These are phyloP conservation scores for Penicillium mononematosum DNA, from an alignment of 495 filamentous ascomycete genomes.

Conservation along the genomic window DNA sequence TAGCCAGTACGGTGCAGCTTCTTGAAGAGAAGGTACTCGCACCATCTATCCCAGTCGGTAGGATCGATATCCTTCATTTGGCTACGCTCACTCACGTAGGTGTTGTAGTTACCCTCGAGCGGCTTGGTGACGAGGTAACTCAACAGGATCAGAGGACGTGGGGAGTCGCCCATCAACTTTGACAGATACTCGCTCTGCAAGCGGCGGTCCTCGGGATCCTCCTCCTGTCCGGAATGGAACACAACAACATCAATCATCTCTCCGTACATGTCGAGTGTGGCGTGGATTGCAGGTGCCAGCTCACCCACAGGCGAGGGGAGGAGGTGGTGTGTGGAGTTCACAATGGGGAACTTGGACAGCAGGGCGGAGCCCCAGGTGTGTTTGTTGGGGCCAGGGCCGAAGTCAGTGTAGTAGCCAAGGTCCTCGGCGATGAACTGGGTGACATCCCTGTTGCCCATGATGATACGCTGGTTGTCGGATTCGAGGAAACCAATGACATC, in stretches of 20 bases:
- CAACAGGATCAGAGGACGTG: constrained; percentile 79
- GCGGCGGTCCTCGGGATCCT: constrained; percentile 90
- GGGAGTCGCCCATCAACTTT: constrained; percentile 79
- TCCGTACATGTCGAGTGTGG: constrained; percentile 90
- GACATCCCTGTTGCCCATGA: constrained; percentile 98
- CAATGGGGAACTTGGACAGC: constrained; percentile 94
- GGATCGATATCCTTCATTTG: constrained; percentile 96
- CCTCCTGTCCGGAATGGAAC: constrained; percentile 98
- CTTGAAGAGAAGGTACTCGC: constrained; percentile 98
- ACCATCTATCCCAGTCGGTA: constrained; percentile 96
- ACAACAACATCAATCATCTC: constrained; percentile 90
- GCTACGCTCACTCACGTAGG: constrained; percentile 80
- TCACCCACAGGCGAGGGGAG: constrained; percentile 92
- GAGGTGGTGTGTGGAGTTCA: constrained; percentile 95
- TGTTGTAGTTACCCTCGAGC: constrained; percentile 93
- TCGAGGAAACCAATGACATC: constrained; percentile 95
- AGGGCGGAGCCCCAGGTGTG: constrained; percentile 96
- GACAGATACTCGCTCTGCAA: constrained; percentile 86
- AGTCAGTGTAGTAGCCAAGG: constrained; percentile 97
- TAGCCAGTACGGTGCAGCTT: constrained; percentile 83
- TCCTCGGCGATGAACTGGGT: constrained; percentile 96
- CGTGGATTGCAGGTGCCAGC: constrained; percentile 93
- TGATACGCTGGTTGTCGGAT: constrained; percentile 92
- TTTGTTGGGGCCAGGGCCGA: constrained; percentile 96
- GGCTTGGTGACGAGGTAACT: constrained; percentile 93